phyloP scores from a whole-genome alignment of 2,329 filamentous ascomycete species.

The Talaromyces sp. region DNA sequence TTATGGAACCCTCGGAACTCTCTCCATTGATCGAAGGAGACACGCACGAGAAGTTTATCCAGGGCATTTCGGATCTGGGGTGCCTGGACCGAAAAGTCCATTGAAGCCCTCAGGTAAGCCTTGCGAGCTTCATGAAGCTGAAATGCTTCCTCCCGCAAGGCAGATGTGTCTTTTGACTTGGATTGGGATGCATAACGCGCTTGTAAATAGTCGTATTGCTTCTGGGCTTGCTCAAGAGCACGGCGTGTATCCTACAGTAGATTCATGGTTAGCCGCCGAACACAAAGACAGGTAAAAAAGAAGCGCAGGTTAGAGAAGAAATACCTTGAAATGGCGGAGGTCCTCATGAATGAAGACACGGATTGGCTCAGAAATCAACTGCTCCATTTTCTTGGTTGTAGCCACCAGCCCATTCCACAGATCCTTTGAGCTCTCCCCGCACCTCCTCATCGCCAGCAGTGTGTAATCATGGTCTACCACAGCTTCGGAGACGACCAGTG shows the following conservation, averaged over 20 bases:
- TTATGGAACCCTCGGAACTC: slow-evolving; percentile 78
- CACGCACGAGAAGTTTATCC: slow-evolving; percentile 81
- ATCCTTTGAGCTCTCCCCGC: slow-evolving; percentile 82
- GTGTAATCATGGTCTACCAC: slow-evolving; percentile 96
- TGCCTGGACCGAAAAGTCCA: slow-evolving; percentile 89
- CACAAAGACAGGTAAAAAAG: slow-evolving; percentile 6
- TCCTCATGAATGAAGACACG: slow-evolving; percentile 76
- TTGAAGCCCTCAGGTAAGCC: slow-evolving; percentile 83
- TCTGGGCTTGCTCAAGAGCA: slow-evolving; percentile 76
- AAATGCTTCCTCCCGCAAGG: slow-evolving; percentile 92
- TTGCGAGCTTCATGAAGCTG: slow-evolving; percentile 91
- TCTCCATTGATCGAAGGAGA: slow-evolving; percentile 85
- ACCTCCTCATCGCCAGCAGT: slow-evolving; percentile 78
- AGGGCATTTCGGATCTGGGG: slow-evolving; percentile 82
- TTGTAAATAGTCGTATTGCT: slow-evolving; percentile 78
- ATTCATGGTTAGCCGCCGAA: slow-evolving; percentile 15
- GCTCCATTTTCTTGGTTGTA: slow-evolving; percentile 76
- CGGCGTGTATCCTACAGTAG: slow-evolving; percentile 66
- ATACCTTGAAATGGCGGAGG: slow-evolving; percentile 74
- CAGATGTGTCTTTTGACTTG: slow-evolving; percentile 91
- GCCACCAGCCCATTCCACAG: slow-evolving; percentile 79
- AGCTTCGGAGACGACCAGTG: slow-evolving; percentile 73
- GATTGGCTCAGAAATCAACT: slow-evolving; percentile 78
- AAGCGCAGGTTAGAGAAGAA: slow-evolving; percentile 1
- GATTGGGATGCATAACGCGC: slow-evolving; percentile 81